Evolutionary conservation across 179 eudicot species (phyloP), one percentile per base, ranked within the genome.

Genomic region (Nepenthes alata): DNA sequence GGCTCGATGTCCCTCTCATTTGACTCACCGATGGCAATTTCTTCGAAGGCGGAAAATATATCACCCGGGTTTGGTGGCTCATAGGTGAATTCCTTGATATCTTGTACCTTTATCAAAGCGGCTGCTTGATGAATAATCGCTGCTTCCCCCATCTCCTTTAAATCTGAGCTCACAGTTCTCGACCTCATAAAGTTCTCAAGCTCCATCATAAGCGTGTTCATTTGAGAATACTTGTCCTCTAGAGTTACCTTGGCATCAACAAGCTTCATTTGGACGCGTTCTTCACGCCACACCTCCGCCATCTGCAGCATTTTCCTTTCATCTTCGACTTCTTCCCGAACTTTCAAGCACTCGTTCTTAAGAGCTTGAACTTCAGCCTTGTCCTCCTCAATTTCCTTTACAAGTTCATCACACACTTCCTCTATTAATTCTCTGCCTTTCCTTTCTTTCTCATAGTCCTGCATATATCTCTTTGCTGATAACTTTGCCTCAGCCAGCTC

Each of bases 261-360:
- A 34, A 64, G 67, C 51, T 64, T 64, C 67, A 64, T 64, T 34
- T 64, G 67, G 15, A 64, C 67, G 9, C 67, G 59, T 36, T 64
- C 67, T 55, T 64, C 67, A 36, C 67, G 13, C 67, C 66, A 62
- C 7, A 62, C 66, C 58, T 62, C 66, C 2, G 66, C 66, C 66
- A 62, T 62, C 66, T 62, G 67, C 52, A 64, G 44, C 67, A 64
- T 64, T 15, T 64, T 64, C 59, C 67, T 64, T 39, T 64, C 67
- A 41, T 64, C 67, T 10, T 64, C 67, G 10, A 64, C 60, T 55
- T 64, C 67, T 51, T 64, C 59, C 16, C 67, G 57, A 2, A 64
- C n/a, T 60, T 64, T 64, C 52, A 44, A 13, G 51, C 60, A 53
- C 39, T 64, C 67, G 9, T 35, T 54, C 59, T 64, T 64, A 11